Percentiles rank a stretch among this genome's conserved stretches.
Conservation (phyloP, 2,329 filamentous ascomycete species). For the Phoma herbarum region DNA sequence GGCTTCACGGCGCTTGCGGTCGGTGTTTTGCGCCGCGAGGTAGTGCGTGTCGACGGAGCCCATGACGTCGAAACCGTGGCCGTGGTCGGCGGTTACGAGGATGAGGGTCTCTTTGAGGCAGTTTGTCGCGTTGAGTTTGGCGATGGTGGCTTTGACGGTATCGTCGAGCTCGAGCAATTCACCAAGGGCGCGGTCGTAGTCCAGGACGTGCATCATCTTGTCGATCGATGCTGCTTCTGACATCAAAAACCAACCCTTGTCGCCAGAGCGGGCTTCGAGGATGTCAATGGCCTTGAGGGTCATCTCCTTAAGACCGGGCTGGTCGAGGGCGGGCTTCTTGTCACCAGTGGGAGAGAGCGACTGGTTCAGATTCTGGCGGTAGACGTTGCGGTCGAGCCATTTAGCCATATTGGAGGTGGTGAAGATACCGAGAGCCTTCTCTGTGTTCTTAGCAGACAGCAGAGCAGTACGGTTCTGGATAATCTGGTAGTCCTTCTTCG, state of each 20-base stretch:
- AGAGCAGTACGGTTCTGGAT: constrained; percentile 79
- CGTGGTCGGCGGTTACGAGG: constrained; percentile 86
- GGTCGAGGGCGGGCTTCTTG: constrained; percentile 71
- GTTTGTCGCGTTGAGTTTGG: constrained; percentile 71
- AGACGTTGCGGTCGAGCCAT: constrained; percentile 87
- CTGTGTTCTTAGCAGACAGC: constrained; percentile 62
- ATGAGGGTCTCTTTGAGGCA: constrained; percentile 79
- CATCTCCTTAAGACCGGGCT: constrained; percentile 89
- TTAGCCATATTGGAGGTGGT: constrained; percentile 77
- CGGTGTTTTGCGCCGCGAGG: constrained; percentile 68
- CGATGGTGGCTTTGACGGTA: constrained; percentile 77
- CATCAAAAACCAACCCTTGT: constrained; percentile 88
- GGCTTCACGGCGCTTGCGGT: constrained; percentile 78
- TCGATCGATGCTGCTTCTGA: constrained; percentile 60
- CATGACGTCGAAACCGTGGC: constrained; percentile 88
- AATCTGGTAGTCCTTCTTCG: constrained; percentile 75
- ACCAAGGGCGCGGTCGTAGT: constrained; percentile 85
- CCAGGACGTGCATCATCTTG: constrained; percentile 86
- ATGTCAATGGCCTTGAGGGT: constrained; percentile 86
- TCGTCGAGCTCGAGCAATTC: constrained; percentile 88
- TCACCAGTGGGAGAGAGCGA: constrained; percentile 75
- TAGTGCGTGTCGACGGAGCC: constrained; percentile 84
- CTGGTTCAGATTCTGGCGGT: constrained; percentile 73
- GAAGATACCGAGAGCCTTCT: constrained; percentile 80
- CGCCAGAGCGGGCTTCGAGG: constrained; percentile 69